Conservation (phyloP, 139 green algal genomes). For the Picochlorum sp. region DNA sequence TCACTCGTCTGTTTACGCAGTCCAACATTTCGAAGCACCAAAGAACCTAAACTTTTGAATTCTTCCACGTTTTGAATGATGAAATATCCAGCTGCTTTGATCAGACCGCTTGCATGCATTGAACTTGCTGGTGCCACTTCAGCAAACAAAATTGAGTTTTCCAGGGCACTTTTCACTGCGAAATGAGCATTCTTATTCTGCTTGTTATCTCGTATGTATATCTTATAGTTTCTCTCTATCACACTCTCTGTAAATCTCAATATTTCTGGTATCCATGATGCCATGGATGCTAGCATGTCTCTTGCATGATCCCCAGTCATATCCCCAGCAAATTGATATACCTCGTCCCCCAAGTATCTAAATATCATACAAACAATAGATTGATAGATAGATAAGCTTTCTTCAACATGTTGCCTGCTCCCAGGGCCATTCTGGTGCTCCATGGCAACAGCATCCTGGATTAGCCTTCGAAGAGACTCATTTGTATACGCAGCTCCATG, state of each 20-base stretch:
- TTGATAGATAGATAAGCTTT: slow-evolving; percentile 29
- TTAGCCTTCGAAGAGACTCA: slow-evolving; percentile 54
- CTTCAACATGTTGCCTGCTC: too few relatives aligned
- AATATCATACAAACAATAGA: slow-evolving; percentile 56
- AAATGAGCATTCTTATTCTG: slow-evolving; percentile 22
- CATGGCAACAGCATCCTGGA: slow-evolving; percentile 26
- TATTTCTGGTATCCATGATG: slow-evolving; percentile 33
- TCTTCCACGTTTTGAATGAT: slow-evolving; percentile 30
- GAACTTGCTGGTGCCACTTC: slow-evolving; percentile 63
- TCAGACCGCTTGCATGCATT: slow-evolving; percentile 38
- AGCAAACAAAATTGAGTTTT: slow-evolving; percentile 28
- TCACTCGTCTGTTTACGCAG: slow-evolving; percentile 23
- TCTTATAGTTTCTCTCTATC: slow-evolving; percentile 27
- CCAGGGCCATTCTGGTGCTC: too few relatives aligned
- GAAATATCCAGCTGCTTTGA: slow-evolving; percentile 53
- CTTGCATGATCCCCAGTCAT: slow-evolving; percentile 42
- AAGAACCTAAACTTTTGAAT: slow-evolving; percentile 48
- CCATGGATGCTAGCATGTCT: slow-evolving; percentile 46
- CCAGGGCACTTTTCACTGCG: slow-evolving; percentile 48
- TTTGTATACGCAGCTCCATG: slow-evolving; percentile 42
- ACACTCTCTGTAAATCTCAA: slow-evolving; percentile 52
- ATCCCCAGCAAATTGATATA: slow-evolving; percentile 49
- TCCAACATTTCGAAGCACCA: slow-evolving; percentile 50
- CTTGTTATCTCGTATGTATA: slow-evolving; percentile 11
- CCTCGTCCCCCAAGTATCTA: slow-evolving; percentile 63